Conservation (phyloP, 2,329 filamentous ascomycete genomes). For the Lecanoromycetidae sp. region DNA sequence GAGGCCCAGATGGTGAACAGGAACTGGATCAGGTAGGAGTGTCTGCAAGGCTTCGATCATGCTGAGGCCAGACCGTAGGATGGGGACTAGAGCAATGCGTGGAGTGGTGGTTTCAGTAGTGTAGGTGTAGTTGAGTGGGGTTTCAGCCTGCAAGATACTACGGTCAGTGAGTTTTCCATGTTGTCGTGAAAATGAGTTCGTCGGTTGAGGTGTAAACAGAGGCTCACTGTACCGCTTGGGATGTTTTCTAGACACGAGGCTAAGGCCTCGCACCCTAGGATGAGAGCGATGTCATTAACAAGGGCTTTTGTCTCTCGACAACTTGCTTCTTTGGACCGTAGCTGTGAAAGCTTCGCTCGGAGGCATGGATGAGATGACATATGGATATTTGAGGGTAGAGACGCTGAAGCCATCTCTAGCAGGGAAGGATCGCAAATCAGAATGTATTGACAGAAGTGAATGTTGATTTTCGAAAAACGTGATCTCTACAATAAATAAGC, state of each 20-base stretch:
- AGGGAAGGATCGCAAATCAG: background rate
- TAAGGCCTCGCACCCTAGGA: slow-evolving; percentile 73
- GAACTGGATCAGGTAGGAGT: slow-evolving; percentile 66
- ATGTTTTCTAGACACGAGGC: slow-evolving; percentile 46
- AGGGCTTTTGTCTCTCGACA: slow-evolving; percentile 68
- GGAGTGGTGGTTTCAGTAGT: slow-evolving; percentile 52
- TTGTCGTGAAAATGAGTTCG: background rate
- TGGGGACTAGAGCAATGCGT: slow-evolving; percentile 71
- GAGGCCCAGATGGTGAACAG: slow-evolving; percentile 86
- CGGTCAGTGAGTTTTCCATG: background rate
- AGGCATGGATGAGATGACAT: slow-evolving; percentile 79
- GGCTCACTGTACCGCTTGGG: slow-evolving; percentile 52
- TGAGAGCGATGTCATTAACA: slow-evolving; percentile 73
- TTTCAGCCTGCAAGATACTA: slow-evolving; percentile 48
- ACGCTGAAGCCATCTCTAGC: slow-evolving; percentile 1
- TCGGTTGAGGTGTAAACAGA: slow-evolving; percentile 6
- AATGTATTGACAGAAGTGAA: no score
- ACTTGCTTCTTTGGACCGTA: slow-evolving; percentile 60
- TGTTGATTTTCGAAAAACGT: no score
- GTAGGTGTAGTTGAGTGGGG: slow-evolving; percentile 68
- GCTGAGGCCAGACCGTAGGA: slow-evolving; percentile 78
- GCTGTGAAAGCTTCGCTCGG: slow-evolving; percentile 75
- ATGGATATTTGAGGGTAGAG: slow-evolving; percentile 43
- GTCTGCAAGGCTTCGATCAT: slow-evolving; percentile 84
- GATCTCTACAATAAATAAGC: no score